phyloP scores from a whole-genome alignment of 345 rosid species.

The Eucalyptus marginata region DNA sequence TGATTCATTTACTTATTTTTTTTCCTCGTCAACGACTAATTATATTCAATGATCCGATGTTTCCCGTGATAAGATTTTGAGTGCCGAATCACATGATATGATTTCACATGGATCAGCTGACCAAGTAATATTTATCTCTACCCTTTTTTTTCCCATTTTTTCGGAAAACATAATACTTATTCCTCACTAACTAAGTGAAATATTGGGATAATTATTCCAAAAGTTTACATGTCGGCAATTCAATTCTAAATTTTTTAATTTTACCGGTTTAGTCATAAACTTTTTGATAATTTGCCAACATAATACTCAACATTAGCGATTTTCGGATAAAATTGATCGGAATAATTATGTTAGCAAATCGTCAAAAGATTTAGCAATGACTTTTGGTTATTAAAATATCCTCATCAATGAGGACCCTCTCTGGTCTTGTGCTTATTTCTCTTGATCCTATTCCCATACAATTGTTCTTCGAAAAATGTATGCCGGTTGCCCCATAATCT shows the following conservation, averaged over 20 bases:
- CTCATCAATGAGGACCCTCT: too few species aligned
- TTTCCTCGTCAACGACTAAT: background rate
- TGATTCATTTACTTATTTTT: background rate
- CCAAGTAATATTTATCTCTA: background rate
- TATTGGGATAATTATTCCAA: background rate
- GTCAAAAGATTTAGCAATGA: background rate
- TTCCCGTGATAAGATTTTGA: background rate
- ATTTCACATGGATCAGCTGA: background rate
- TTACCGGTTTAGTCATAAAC: accelerated
- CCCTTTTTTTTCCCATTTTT: accelerated
- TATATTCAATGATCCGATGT: background rate
- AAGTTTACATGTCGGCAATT: accelerated
- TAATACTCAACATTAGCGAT: accelerated
- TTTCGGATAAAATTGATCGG: accelerated
- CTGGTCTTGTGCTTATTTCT: accelerated
- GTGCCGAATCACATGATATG: background rate
- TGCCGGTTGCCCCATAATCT: background rate
- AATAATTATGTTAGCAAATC: too few species aligned
- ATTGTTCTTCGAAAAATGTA: too few species aligned
- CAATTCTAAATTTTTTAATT: accelerated
- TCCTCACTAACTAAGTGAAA: background rate
- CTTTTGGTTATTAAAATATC: too few species aligned
- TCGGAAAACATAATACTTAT: background rate
- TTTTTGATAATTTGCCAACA: too few species aligned
- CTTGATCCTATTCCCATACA: too few species aligned